Evolutionary conservation across 192 early-diverging fungal genomes (phyloP), one percentile per base, ranked within the genome.

Genomic region (Geosiphon pyriformis): DNA sequence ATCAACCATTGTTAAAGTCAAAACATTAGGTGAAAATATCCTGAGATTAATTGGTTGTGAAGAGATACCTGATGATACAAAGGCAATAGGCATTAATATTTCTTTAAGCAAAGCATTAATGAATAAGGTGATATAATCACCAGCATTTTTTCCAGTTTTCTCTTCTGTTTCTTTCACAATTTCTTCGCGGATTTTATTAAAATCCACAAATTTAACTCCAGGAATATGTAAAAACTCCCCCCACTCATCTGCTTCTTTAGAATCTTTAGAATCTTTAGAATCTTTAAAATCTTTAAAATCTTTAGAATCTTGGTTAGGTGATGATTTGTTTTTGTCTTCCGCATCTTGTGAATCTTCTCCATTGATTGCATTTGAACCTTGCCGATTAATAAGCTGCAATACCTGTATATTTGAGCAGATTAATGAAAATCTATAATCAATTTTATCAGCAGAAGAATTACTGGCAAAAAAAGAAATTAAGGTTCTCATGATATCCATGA

Each of bases 221-320:
- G 98, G 98, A 65, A 94, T 76, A 74, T 99, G 98, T 65, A 99
- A 76, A 73, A 99, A 99, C 76, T 99, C 98, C 46, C 98, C 98
- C 95, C 95, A 99, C 76, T 99, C 98, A 47, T 94, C 83, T 6
- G 71, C 33, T 33, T 74, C 71, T 49, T 82, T 76, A 61, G 90
- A 87, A 29, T 85, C 80, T 22, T n/a, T n/a, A n/a, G n/a, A n/a
- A n/a, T 76, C 70, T 51, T 31, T 60, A 25, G 51, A 58, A 20
- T 48, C 59, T 25, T 4, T 6, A 4, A 0, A n/a, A n/a, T n/a
- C n/a, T n/a, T n/a, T n/a, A n/a, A n/a, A n/a, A n/a, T n/a, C n/a
- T n/a, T n/a, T n/a, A n/a, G n/a, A n/a, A n/a, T n/a, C 66, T 70
- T 76, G 55, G 68, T 27, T 46, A 46, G 17, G 42, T 46, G 42